phyloP scores from a whole-genome alignment of 495 filamentous ascomycete genomes.

The Astrothelium macrocarpum region DNA sequence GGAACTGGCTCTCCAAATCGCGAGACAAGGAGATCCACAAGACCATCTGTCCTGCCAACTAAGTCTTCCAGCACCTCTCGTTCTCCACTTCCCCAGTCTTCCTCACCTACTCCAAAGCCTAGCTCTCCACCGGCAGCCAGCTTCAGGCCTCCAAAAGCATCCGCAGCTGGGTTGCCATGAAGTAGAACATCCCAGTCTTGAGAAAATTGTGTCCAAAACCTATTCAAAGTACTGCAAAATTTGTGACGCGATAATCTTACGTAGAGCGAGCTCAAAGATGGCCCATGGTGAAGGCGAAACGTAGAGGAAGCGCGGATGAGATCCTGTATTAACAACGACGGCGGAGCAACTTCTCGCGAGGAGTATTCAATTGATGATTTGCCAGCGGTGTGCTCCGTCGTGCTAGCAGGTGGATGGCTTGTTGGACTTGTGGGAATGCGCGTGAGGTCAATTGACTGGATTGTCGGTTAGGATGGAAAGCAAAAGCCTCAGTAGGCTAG shows the following conservation, averaged over 20 bases:
- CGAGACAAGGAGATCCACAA: conserved; percentile 76
- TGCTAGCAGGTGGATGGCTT: conserved; percentile 12
- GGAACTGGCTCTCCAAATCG: conserved; percentile 57
- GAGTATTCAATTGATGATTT: conserved; percentile 57
- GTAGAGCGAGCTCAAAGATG: conserved; percentile 56
- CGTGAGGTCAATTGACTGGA: conserved; percentile 65
- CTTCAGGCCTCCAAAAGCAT: conserved; percentile 75
- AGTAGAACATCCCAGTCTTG: conserved; percentile 82
- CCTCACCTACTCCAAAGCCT: conserved; percentile 86
- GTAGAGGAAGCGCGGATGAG: conserved; percentile 70
- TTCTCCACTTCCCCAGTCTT: conserved; percentile 86
- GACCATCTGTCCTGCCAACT: conserved; percentile 52
- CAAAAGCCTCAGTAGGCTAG: background rate
- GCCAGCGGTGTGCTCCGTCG: conserved; percentile 22
- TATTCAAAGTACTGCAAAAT: conserved; percentile 56
- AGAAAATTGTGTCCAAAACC: conserved; percentile 76
- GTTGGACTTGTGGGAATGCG: conserved; percentile 37
- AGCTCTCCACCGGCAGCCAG: conserved; percentile 85
- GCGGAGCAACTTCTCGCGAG: conserved; percentile 77
- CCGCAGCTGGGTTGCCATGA: conserved; percentile 74
- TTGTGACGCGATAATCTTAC: conserved; percentile 47
- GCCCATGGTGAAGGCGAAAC: conserved; percentile 79
- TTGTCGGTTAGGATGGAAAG: conserved; percentile 13
- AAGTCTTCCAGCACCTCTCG: conserved; percentile 84
- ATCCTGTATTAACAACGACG: conserved; percentile 66